phyloP scores from a whole-genome alignment of 805 yeast genomes.

The Hanseniaspora meyeri region DNA sequence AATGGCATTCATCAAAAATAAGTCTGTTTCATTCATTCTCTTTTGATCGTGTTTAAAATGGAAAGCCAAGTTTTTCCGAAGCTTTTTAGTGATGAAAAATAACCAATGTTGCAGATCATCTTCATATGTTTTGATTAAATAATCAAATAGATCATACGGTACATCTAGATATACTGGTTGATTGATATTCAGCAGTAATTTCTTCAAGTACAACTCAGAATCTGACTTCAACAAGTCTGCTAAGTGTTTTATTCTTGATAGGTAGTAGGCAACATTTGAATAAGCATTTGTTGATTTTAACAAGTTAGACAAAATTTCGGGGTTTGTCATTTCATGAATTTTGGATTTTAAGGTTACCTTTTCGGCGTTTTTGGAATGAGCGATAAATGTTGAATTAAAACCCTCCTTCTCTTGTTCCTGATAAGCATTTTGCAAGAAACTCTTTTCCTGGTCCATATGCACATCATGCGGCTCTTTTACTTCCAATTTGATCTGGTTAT shows the following conservation, averaged over 20 bases:
- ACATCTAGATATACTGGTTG: constrained; percentile 1
- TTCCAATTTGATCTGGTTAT: background rate
- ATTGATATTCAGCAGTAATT: constrained; percentile 4
- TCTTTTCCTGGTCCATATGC: background rate
- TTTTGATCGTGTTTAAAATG: constrained; percentile 2
- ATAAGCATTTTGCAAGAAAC: background rate
- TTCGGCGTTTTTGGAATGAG: background rate
- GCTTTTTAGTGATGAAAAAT: background rate
- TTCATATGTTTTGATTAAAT: background rate
- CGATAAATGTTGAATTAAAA: background rate
- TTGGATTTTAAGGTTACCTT: background rate
- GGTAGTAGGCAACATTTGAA: background rate
- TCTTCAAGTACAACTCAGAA: constrained; percentile 10
- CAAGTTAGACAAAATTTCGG: background rate
- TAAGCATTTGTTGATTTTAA: background rate
- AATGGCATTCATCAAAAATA: constrained; percentile 6
- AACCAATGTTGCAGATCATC: background rate
- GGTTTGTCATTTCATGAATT: background rate
- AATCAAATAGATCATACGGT: constrained; percentile 1
- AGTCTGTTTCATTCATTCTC: constrained; percentile 1
- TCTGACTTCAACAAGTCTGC: constrained; percentile 9
- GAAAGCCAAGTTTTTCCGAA: background rate
- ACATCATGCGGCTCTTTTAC: background rate
- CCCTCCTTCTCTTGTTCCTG: constrained; percentile 11
- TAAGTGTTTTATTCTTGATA: constrained; percentile 5